Percentiles rank a stretch among this genome's conserved stretches.
Conservation (phyloP, 208 protist species). For the Endotrypanum monterogeii region DNA sequence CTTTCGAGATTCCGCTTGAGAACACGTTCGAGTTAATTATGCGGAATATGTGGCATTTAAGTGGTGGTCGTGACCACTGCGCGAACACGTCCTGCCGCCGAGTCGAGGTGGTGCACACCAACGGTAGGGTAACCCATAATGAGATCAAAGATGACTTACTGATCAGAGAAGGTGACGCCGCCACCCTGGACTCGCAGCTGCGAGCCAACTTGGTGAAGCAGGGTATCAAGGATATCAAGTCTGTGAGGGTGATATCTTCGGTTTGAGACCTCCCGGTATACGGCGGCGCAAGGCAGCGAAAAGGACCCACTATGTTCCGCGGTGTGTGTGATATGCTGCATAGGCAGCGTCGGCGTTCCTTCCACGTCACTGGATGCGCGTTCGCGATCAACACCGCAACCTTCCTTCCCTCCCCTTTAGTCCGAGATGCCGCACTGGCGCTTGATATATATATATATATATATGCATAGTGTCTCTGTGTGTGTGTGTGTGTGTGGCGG, state of each 20-base stretch:
- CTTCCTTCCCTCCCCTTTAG: too few species aligned
- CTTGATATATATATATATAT: too few species aligned
- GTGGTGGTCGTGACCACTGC: conserved; percentile 79
- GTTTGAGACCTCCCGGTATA: neutral
- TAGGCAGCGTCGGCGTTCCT: too few species aligned
- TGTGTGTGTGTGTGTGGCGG: too few species aligned
- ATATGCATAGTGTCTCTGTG: too few species aligned
- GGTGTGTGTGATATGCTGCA: too few species aligned
- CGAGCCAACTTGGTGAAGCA: conserved; percentile 68
- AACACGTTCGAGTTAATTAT: conserved; percentile 83
- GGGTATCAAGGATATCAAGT: conserved; percentile 87
- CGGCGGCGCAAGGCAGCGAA: neutral
- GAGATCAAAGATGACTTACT: conserved; percentile 89
- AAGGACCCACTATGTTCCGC: too few species aligned
- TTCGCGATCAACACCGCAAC: too few species aligned
- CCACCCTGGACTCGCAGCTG: conserved; percentile 53
- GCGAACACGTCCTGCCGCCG: conserved; percentile 88
- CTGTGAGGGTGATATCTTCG: conserved; percentile 38
- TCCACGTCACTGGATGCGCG: too few species aligned
- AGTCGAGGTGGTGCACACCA: conserved; percentile 82
- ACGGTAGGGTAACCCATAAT: conserved; percentile 73
- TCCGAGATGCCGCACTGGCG: too few species aligned
- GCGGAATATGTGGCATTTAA: conserved; percentile 91
- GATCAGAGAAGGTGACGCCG: conserved; percentile 55
- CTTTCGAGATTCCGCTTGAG: conserved; percentile 79